Conservation (phyloP, 2,329 filamentous ascomycete genomes). For the Aspergillus sergii region DNA sequence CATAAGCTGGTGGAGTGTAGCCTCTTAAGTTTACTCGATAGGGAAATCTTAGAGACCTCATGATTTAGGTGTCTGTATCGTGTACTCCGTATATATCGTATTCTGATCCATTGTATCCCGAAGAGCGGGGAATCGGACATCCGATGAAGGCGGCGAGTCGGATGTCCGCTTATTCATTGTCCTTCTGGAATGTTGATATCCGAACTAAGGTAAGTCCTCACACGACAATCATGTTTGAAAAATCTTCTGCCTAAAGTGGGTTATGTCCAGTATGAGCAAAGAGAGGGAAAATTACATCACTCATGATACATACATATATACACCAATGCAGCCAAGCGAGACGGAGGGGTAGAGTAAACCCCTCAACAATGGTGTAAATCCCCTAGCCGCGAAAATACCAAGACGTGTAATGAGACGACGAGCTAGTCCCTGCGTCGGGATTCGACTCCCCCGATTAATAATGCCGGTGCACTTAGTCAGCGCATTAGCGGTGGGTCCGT, state of each 20-base stretch:
- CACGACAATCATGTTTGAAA: neutral
- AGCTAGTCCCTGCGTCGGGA: conserved; percentile 2
- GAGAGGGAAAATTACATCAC: neutral
- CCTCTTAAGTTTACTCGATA: neutral
- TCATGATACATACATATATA: neutral
- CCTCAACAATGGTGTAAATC: neutral
- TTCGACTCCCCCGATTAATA: conserved; percentile 2
- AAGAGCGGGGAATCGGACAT: neutral
- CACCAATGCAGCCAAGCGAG: neutral
- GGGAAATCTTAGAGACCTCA: neutral
- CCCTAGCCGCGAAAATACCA: conserved; percentile 1
- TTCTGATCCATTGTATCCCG: neutral
- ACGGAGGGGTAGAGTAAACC: neutral
- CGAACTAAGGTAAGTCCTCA: neutral
- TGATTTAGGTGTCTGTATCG: neutral
- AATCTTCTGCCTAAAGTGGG: neutral
- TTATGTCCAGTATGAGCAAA: neutral
- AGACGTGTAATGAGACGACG: neutral
- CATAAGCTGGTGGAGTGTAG: conserved; percentile 4
- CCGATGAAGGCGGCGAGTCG: neutral
- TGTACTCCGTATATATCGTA: neutral
- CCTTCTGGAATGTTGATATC: neutral
- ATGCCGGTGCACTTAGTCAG: neutral
- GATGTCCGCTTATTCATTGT: neutral
- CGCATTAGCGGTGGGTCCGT: neutral